A percentile compares a stretch with the other conserved stretches of the same genome.
Evolutionary conservation across 257 asterid species (phyloP).

Genomic region (Coffea eugenioides): DNA sequence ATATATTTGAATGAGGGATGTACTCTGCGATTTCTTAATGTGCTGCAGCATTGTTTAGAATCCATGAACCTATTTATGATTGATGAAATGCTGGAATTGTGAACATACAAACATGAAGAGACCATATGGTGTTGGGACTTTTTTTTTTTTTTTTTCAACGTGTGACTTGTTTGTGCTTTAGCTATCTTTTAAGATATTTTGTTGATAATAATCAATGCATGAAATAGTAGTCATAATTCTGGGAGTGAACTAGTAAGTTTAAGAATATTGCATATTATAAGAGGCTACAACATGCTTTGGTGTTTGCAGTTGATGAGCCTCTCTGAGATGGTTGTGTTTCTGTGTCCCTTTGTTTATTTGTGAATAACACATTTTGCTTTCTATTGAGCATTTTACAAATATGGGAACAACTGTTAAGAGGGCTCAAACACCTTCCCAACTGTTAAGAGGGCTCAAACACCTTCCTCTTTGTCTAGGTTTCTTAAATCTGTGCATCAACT

Average conservation of each 20-base stretch:
- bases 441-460: neutral
- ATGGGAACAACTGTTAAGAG: neutral
- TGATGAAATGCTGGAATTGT: neutral
- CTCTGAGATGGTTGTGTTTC: neutral
- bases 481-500: constrained; percentile 34
- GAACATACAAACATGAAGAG: neutral
- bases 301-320: neutral
- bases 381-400: neutral
- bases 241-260: neutral
- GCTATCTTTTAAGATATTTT: too few relatives aligned
- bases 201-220: too few relatives aligned
- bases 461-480: constrained; percentile 31
- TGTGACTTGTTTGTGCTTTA: neutral
- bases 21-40: neutral
- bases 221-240: neutral
- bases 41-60: neutral
- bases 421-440: too few relatives aligned
- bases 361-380: neutral
- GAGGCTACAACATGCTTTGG: neutral
- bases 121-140: neutral
- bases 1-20: neutral
- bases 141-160: neutral
- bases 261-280: neutral
- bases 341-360: neutral
- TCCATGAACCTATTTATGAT: neutral